These are phyloP conservation scores for Ceraceosorus bombacis DNA, from an alignment of 1,284 basidiomycete genomes.

Conservation along the genomic window DNA sequence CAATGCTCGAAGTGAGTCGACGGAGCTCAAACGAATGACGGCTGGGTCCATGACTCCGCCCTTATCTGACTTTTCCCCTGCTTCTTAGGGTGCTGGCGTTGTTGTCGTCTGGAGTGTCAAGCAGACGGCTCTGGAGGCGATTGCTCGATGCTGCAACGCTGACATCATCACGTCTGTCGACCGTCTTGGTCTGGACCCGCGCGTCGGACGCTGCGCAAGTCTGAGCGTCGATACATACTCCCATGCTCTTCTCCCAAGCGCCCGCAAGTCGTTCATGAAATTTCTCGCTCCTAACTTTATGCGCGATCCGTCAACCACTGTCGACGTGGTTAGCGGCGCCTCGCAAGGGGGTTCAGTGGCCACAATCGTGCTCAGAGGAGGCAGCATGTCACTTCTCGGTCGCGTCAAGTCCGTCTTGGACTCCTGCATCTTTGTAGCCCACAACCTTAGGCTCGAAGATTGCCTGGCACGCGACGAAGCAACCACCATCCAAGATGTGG, in stretches of 20 bases:
- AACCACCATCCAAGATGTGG: slow-evolving; percentile 14
- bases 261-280: slow-evolving; percentile 89
- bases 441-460: slow-evolving; percentile 84
- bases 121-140: slow-evolving; percentile 72
- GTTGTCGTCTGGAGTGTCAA: slow-evolving; percentile 87
- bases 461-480: slow-evolving; percentile 84
- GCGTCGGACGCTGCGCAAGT: slow-evolving; percentile 77
- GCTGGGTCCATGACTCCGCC: not conserved
- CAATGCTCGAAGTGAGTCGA: slow-evolving; percentile 60
- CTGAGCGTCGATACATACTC: slow-evolving; percentile 91
- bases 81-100: slow-evolving; percentile 62
- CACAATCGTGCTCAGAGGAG: slow-evolving; percentile 87
- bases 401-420: slow-evolving; percentile 85
- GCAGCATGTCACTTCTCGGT: slow-evolving; percentile 66
- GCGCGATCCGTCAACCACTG: not conserved
- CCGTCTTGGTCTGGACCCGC: slow-evolving; percentile 79
- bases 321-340: not conserved
- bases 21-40: not conserved
- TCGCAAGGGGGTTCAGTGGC: slow-evolving; percentile 63
- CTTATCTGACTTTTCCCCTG: not conserved
- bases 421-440: slow-evolving; percentile 81
- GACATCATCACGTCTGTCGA: slow-evolving; percentile 94
- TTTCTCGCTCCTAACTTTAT: slow-evolving; percentile 54
- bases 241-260: slow-evolving; percentile 79
- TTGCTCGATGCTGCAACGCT: slow-evolving; percentile 87